phyloP scores from a whole-genome alignment of 805 yeast genomes.

The Kockiozyma suomiensis region DNA sequence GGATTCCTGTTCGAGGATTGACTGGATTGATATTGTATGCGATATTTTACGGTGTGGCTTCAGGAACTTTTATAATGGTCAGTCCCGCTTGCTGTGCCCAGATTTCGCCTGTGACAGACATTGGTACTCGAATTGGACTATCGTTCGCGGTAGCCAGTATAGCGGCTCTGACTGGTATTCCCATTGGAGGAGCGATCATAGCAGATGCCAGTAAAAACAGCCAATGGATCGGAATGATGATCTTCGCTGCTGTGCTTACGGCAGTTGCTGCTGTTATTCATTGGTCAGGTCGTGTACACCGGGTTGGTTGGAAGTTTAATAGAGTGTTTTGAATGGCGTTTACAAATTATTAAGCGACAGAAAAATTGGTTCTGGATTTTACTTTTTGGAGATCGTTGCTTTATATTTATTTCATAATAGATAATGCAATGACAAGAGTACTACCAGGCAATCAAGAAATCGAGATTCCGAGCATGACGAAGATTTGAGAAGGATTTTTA shows the following conservation, averaged over 20 bases:
- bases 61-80: constrained; percentile 41
- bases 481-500: no score
- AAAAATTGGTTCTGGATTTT: no score
- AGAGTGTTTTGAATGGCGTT: neutral
- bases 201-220: constrained; percentile 7
- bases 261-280: constrained; percentile 5
- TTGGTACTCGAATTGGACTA: constrained; percentile 57
- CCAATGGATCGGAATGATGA: constrained; percentile 14
- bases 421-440: no score
- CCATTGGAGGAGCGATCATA: constrained; percentile 38
- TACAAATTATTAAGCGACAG: no score
- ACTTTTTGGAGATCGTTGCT: no score
- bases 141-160: constrained; percentile 60
- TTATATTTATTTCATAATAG: no score
- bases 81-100: constrained; percentile 41
- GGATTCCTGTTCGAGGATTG: constrained; percentile 67
- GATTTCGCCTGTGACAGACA: constrained; percentile 33
- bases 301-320: constrained; percentile 14
- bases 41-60: constrained; percentile 40
- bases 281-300: neutral
- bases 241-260: constrained; percentile 13
- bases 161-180: constrained; percentile 44
- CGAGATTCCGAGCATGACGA: no score
- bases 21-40: constrained; percentile 36
- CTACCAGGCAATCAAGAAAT: no score